Conservation (phyloP, 2,329 filamentous ascomycete species). For the Chaetothyriales sp. region DNA sequence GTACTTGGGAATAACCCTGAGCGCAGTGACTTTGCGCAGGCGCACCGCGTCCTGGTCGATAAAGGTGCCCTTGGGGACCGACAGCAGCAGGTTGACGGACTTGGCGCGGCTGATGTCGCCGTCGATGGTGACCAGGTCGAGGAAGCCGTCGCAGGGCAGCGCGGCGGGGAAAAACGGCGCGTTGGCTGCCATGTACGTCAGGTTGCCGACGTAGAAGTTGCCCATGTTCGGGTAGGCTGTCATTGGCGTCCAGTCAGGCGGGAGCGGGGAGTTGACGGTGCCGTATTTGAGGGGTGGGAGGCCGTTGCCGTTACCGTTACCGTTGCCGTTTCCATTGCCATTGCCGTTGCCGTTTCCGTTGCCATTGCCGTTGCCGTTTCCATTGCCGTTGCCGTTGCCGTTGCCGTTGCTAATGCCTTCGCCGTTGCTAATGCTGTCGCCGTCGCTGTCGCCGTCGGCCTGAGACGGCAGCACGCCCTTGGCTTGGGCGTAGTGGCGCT, state of each 20-base stretch:
- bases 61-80: slow-evolving; percentile 58
- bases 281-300: slow-evolving; percentile 68
- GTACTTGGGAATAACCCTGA: slow-evolving; percentile 61
- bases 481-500: slow-evolving; percentile 50
- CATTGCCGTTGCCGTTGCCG: no score
- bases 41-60: slow-evolving; percentile 67
- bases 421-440: no score
- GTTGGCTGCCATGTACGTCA: slow-evolving; percentile 81
- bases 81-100: slow-evolving; percentile 55
- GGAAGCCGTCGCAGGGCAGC: slow-evolving; percentile 66
- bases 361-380: slow-evolving; percentile 24
- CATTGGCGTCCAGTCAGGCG: slow-evolving; percentile 57
- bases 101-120: slow-evolving; percentile 57
- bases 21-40: slow-evolving; percentile 78
- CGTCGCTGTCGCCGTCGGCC: slow-evolving; percentile 25
- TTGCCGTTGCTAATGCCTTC: no score
- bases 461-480: slow-evolving; percentile 21
- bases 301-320: slow-evolving; percentile 24
- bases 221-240: slow-evolving; percentile 64
- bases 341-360: slow-evolving; percentile 5
- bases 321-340: slow-evolving; percentile 14
- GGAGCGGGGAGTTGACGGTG: slow-evolving; percentile 62
- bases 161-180: slow-evolving; percentile 78
- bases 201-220: slow-evolving; percentile 91
- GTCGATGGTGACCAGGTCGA: slow-evolving; percentile 72